Conservation (phyloP, 2,329 filamentous ascomycete species). For the Aspergillus sp. region DNA sequence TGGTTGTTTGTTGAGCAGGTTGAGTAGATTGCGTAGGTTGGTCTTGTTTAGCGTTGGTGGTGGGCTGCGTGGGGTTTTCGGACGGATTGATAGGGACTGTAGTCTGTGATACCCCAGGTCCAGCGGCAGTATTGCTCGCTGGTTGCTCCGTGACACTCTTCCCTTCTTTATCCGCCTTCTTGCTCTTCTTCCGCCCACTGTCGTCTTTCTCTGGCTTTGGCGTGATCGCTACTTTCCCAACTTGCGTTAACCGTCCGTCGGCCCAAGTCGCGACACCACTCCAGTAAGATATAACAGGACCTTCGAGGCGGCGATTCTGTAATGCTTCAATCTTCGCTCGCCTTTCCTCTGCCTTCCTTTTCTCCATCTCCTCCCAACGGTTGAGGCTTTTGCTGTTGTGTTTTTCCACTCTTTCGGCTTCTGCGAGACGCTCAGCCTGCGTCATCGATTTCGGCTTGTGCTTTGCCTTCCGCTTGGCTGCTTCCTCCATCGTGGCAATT, state of each 20-base stretch:
- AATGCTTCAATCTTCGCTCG: slow-evolving; percentile 81
- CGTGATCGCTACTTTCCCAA: slow-evolving; percentile 61
- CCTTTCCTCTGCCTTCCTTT: slow-evolving; percentile 80
- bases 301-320: slow-evolving; percentile 80
- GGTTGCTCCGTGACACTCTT: slow-evolving; percentile 24
- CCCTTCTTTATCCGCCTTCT: slow-evolving; percentile 31
- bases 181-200: slow-evolving; percentile 42
- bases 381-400: slow-evolving; percentile 87
- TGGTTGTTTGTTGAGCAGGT: slow-evolving; percentile 2
- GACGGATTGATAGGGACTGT: slow-evolving; percentile 4
- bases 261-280: slow-evolving; percentile 85
- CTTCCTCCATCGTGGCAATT: slow-evolving; percentile 60
- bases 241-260: slow-evolving; percentile 69
- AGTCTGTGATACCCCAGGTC: slow-evolving; percentile 8
- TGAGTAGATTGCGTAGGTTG: background rate
- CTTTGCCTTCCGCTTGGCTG: slow-evolving; percentile 65
- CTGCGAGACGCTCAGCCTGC: slow-evolving; percentile 78
- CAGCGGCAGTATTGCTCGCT: slow-evolving; percentile 11
- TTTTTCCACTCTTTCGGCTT: slow-evolving; percentile 80
- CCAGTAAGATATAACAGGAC: slow-evolving; percentile 88
- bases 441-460: slow-evolving; percentile 79
- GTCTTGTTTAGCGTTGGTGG: slow-evolving; percentile 11
- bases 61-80: slow-evolving; percentile 7
- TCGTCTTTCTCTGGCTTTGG: slow-evolving; percentile 46
- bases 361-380: slow-evolving; percentile 91